Conservation (phyloP, 2,329 filamentous ascomycete species). For the Pyricularia grisea region DNA sequence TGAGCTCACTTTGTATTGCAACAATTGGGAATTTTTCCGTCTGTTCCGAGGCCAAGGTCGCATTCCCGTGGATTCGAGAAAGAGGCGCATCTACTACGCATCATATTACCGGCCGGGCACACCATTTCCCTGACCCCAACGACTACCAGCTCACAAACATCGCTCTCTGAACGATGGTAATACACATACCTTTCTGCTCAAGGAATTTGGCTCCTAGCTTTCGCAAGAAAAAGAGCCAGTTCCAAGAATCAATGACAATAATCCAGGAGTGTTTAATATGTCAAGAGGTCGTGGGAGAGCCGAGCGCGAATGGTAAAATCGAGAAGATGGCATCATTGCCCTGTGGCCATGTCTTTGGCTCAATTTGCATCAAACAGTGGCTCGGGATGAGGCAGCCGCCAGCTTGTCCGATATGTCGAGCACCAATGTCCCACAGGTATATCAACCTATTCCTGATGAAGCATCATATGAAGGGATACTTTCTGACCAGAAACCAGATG, state of each 20-base stretch:
- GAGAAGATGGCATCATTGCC: constrained; percentile 31
- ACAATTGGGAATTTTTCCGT: neutral
- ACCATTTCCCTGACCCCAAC: neutral
- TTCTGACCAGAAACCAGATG: constrained; percentile 11
- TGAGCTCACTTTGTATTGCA: neutral
- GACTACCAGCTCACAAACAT: neutral
- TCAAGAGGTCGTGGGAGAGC: constrained; percentile 27
- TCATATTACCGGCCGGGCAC: neutral
- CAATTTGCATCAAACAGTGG: constrained; percentile 32
- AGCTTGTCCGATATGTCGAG: constrained; percentile 30
- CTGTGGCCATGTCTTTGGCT: constrained; percentile 34
- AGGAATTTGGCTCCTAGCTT: neutral
- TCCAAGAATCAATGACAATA: neutral
- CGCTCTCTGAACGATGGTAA: neutral
- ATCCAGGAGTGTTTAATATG: constrained; percentile 28
- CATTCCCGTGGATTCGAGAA: neutral
- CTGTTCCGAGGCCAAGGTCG: neutral
- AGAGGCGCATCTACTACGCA: neutral
- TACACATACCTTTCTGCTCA: neutral
- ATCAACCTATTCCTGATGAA: neutral
- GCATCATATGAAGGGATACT: neutral
- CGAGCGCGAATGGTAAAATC: constrained; percentile 24
- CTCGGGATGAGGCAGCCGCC: constrained; percentile 24
- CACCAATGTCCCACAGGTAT: constrained; percentile 14
- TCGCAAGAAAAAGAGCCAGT: neutral